Evolutionary conservation across 2,329 filamentous ascomycete genomes (phyloP), one percentile per base, ranked within the genome.

Genomic region (Diaporthe batatas): DNA sequence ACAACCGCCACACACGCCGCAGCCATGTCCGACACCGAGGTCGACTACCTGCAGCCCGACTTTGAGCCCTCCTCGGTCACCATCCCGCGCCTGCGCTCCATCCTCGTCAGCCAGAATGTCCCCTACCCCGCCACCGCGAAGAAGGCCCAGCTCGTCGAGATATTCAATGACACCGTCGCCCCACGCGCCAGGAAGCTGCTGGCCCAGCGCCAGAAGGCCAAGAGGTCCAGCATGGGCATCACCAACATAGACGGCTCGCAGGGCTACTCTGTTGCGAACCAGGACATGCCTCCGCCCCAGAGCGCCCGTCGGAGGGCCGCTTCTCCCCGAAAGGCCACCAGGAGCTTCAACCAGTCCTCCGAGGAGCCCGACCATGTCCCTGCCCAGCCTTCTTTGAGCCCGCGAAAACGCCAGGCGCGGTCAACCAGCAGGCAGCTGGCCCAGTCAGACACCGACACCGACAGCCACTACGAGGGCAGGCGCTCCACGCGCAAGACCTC

Each of bases 61-160:
- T 98, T 98, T 81, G 94, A 99, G 81, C 91, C 96, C 25, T 88
- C 89, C 79, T 90, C 89, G 76, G 89, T 98, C 75, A 98, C 95
- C 1, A 91, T 98, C 65, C 95, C 96, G 36, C 93, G 93, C 58
- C 87, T 99, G 77, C 94, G 96, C 78, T 96, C 93, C 64, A 97
- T 98, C 76, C 90, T 99, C 72, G 93, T 98, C 79, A 93, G 91
- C 76, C 94, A 99, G 84, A 93, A 95, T 80, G 86, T 98, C 79
- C 85, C 91, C 49, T 98, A 98, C 80, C 92, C 95, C 6, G 92
- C 94, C 0, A 95, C 92, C 6, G 95, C 96, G 16, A 99, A 98
- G 85, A 99, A 99, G 85, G 86, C 91, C 0, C 92, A 97, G 79
- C 90, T 99, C 29, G 88, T 99, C 74, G 91, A 93, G 10, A 90